Percentiles rank a stretch among this genome's conserved stretches.
phyloP scores from a whole-genome alignment of 345 rosid genomes.

The Geranium brycei region DNA sequence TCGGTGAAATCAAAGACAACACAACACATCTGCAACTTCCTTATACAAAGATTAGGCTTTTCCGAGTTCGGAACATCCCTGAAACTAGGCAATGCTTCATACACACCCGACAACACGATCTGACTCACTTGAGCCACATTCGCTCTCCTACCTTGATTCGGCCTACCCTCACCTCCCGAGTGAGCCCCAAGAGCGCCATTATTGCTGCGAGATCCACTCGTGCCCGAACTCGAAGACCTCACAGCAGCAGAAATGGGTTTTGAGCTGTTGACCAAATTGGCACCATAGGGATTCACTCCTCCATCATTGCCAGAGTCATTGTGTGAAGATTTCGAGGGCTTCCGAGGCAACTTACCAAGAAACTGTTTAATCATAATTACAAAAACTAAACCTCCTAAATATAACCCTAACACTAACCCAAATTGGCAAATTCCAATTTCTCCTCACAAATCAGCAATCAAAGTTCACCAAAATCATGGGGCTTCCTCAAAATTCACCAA shows the following conservation, averaged over 20 bases:
- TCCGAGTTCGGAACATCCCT: conserved; percentile 17
- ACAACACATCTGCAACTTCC: conserved; percentile 27
- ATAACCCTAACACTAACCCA: background rate
- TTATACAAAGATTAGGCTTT: conserved; percentile 2
- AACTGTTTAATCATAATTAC: background rate
- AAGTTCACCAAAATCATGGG: background rate
- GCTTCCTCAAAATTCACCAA: background rate
- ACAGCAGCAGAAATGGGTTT: background rate
- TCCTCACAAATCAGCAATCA: background rate
- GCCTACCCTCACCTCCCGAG: background rate
- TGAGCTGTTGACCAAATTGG: background rate
- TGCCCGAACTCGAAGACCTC: conserved; percentile 1
- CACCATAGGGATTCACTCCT: background rate
- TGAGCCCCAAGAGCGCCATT: background rate
- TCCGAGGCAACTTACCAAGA: too few relatives aligned
- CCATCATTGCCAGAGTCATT: background rate
- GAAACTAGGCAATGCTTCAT: conserved; percentile 6
- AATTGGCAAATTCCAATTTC: background rate
- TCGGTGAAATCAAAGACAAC: conserved; percentile 29
- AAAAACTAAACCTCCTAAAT: background rate
- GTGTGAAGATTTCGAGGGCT: background rate
- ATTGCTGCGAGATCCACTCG: background rate
- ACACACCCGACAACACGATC: background rate
- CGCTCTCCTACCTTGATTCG: conserved; percentile 1
- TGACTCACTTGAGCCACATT: background rate